Base-by-base conservation (phyloP, 2,329 filamentous ascomycete species). In the Sporothrix curviconia region DNA sequence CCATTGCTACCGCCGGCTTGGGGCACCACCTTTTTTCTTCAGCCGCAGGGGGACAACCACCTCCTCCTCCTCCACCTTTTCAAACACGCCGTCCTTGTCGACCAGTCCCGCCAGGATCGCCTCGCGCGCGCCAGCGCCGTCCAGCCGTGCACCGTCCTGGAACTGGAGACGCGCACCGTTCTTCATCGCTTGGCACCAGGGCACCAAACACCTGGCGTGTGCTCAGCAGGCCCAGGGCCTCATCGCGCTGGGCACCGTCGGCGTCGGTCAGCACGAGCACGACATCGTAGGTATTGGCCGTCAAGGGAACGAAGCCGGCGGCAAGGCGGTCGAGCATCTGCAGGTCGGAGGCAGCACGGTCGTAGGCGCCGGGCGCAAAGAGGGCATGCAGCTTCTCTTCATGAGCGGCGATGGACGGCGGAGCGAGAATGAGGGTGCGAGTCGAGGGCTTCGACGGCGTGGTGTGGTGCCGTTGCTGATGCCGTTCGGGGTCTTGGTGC, bases 321-420 rank as follows among this genome's bases (percentile, higher is more conserved):
- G 89, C 84, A 40, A 99, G 82, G 53, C 94, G 90, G 75, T 99
- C 94, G 61, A 99, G 87, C 94, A 99, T 99, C 72, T 97, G 94
- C 55, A 99, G 79, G 69, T 99, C 94, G 61, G 91, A 92, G 46
- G 81, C 77, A 62, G 80, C 76, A 68, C 90, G 86, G 71, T 94
- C 85, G 75, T 90, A 85, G 58, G 83, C 77, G 28, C 39, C 2
- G 57, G 22, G 19, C 59, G 84, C 78, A 66, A 95, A 82, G 61
- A 94, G 78, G 64, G 77, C 76, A 63, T 84, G 81, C 63, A 97
- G 80, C 66, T 84, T 84, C 64, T 90, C 86, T 64, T 92, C 89
- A 72, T 95, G 87, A 56, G 90, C 84, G 64, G 94, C 87, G 66
- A 97, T 82, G 24, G 91, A 95, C 12, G 94, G 92, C 55, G 94